Evolutionary conservation across 2,329 filamentous ascomycete species (phyloP).

Genomic region (Penicillium fuscoglaucum): DNA sequence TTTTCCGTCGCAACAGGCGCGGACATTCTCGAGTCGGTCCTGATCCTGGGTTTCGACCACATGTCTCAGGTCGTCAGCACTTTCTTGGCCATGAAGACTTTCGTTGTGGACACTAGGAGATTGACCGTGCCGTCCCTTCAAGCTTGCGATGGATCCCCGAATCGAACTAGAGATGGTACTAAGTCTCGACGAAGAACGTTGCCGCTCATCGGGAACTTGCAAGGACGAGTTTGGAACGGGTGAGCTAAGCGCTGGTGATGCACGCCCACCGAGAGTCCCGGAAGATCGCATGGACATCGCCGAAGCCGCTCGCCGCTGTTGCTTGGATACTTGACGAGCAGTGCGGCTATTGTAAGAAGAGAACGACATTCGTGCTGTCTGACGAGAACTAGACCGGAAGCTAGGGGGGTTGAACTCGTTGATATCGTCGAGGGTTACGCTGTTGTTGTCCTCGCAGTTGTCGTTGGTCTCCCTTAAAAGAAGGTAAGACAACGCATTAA

Average conservation of each 20-base stretch:
- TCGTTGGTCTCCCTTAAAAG: conserved; percentile 69
- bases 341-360: conserved; percentile 79
- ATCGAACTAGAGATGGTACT: conserved; percentile 50
- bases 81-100: conserved; percentile 59
- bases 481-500: conserved; percentile 92
- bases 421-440: conserved; percentile 61
- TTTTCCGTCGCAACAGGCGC: conserved; percentile 93
- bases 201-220: conserved; percentile 37
- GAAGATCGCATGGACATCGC: conserved; percentile 41
- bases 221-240: conserved; percentile 36
- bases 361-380: conserved; percentile 62
- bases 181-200: conserved; percentile 49
- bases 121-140: conserved; percentile 44
- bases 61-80: conserved; percentile 77
- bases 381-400: conserved; percentile 55
- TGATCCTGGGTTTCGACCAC: conserved; percentile 68
- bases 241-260: conserved; percentile 38
- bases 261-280: conserved; percentile 36
- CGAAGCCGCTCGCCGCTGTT: conserved; percentile 39
- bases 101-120: conserved; percentile 41
- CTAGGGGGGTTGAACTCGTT: conserved; percentile 84
- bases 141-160: conserved; percentile 53
- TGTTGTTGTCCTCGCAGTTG: conserved; percentile 58
- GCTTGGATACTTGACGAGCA: conserved; percentile 65
- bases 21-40: conserved; percentile 86